Evolutionary conservation across 352 stramenopile species (phyloP).

Genomic region (Thraustotheca clavata): DNA sequence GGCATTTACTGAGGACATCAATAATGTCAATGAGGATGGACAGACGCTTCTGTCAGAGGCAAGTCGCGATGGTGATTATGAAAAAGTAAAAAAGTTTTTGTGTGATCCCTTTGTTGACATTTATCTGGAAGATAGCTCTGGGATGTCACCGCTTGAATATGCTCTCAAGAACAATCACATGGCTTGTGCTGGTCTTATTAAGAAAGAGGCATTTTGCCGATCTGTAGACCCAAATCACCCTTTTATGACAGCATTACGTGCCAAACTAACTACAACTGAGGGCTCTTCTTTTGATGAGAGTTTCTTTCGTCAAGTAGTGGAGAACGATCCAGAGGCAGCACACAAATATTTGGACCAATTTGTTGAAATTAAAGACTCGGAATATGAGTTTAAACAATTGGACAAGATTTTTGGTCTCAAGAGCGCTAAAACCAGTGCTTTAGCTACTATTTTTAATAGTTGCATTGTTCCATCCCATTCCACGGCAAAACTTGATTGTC

Average conservation of each 20-base stretch:
- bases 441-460: conserved; percentile 3
- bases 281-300: conserved; percentile 5
- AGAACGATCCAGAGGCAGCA: background rate
- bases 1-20: no score
- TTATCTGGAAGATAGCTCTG: background rate
- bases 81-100: background rate
- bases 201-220: background rate
- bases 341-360: conserved; percentile 8
- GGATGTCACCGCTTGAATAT: conserved; percentile 1
- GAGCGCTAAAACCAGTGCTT: background rate
- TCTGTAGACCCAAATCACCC: background rate
- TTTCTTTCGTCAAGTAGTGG: conserved; percentile 1
- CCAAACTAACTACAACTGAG: conserved; percentile 5
- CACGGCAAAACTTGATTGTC: conserved; percentile 1
- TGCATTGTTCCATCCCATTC: background rate
- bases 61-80: conserved; percentile 5
- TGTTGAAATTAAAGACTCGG: background rate
- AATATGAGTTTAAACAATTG: conserved; percentile 2
- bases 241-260: background rate
- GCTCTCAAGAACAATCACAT: background rate
- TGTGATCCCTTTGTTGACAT: background rate
- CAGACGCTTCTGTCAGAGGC: no score
- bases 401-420: conserved; percentile 1
- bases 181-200: background rate
- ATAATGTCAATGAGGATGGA: no score